Evolutionary conservation across 2,329 filamentous ascomycete species (phyloP).

Genomic region (Colletotrichum destructivum): DNA sequence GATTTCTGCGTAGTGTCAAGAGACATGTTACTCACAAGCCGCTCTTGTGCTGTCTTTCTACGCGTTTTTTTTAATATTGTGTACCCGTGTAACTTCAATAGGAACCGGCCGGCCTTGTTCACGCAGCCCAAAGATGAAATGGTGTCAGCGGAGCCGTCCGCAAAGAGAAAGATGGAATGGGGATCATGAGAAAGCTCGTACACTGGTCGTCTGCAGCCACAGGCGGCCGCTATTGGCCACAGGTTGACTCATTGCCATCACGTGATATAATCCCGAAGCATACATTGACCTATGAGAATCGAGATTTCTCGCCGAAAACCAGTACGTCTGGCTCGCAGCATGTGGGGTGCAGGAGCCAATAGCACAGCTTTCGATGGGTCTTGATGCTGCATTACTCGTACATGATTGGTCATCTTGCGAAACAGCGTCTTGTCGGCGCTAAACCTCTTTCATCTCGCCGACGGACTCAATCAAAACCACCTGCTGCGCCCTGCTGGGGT

Average conservation of each 20-base stretch:
- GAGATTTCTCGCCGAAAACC: constrained; percentile 54
- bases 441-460: constrained; percentile 60
- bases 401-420: constrained; percentile 49
- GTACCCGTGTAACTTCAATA: too few relatives aligned
- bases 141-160: background rate
- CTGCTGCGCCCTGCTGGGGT: constrained; percentile 43
- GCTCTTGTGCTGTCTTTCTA: too few relatives aligned
- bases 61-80: too few relatives aligned
- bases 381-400: fast-evolving
- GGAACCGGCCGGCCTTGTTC: too few relatives aligned
- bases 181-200: background rate
- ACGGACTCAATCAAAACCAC: constrained; percentile 47
- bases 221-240: constrained; percentile 41
- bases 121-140: background rate
- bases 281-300: constrained; percentile 53
- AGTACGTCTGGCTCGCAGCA: constrained; percentile 46
- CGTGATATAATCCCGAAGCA: constrained; percentile 40
- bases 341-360: constrained; percentile 51
- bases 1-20: background rate
- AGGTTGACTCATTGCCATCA: constrained; percentile 40
- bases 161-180: background rate
- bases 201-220: constrained; percentile 1
- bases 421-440: constrained; percentile 45
- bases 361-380: background rate
- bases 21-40: background rate